Conservation (phyloP, 768 basidiomycete species). For the Lanmaoa pseudosensibilis region DNA sequence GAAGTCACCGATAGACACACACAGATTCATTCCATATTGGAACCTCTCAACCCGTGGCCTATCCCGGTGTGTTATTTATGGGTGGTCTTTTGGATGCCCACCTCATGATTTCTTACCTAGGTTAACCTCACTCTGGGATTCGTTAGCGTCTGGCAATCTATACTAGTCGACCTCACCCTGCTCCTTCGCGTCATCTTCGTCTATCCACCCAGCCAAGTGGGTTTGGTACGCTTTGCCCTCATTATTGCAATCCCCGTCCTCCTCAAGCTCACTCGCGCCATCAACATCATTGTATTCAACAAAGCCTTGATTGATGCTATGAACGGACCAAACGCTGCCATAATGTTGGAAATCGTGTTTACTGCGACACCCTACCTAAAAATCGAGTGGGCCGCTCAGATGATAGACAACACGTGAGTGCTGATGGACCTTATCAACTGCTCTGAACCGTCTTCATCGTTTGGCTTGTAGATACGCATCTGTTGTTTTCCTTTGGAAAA, state of each 20-base stretch:
- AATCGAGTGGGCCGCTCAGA: slow-evolving; percentile 32
- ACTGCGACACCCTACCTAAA: slow-evolving; percentile 25
- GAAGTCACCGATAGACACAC: neutral
- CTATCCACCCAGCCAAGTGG: slow-evolving; percentile 16
- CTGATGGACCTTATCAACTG: neutral
- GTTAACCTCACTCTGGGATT: slow-evolving; percentile 20
- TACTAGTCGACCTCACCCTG: slow-evolving; percentile 27
- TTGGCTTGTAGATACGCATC: slow-evolving; percentile 9
- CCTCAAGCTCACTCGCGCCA: slow-evolving; percentile 25
- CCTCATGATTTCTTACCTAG: neutral
- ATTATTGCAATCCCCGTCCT: slow-evolving; percentile 16
- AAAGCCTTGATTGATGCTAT: slow-evolving; percentile 11
- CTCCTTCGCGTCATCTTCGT: slow-evolving; percentile 26
- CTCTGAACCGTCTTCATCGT: neutral
- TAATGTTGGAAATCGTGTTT: slow-evolving; percentile 7
- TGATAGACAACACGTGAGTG: slow-evolving; percentile 30
- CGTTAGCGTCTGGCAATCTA: slow-evolving; percentile 16
- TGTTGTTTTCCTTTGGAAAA: slow-evolving; percentile 11
- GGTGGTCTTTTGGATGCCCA: neutral
- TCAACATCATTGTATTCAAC: slow-evolving; percentile 27
- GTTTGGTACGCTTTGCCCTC: slow-evolving; percentile 5
- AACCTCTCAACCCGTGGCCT: slow-evolving; percentile 18
- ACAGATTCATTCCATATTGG: slow-evolving; percentile 26
- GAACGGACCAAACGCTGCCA: slow-evolving; percentile 2
- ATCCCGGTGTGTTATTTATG: neutral